Conservation (phyloP, 768 basidiomycete genomes). For the Amanita exitialis region DNA sequence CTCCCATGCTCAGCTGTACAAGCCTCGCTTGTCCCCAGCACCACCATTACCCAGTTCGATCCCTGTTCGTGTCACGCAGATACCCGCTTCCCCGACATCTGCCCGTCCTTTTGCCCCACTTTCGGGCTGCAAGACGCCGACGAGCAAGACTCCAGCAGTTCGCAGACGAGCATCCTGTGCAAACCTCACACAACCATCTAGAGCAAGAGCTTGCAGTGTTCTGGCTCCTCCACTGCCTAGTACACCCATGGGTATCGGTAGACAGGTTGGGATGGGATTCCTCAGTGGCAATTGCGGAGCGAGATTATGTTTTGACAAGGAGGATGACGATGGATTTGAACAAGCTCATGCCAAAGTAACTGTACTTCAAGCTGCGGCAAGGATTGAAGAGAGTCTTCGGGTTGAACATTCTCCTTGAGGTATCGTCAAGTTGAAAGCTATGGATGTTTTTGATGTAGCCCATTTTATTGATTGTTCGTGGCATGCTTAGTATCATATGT, state of each 20-base stretch:
- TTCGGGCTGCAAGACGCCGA: neutral
- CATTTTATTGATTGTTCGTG: neutral
- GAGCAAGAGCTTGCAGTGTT: slow-evolving; percentile 1
- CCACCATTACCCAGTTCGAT: slow-evolving; percentile 4
- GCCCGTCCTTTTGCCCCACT: neutral
- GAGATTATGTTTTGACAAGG: slow-evolving; percentile 5
- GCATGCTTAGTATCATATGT: neutral
- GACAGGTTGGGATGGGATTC: slow-evolving; percentile 1
- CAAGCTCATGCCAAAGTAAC: neutral
- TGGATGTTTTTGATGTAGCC: neutral
- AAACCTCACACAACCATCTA: slow-evolving; percentile 2
- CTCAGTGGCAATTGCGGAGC: slow-evolving; percentile 6
- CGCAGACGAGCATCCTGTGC: slow-evolving; percentile 4
- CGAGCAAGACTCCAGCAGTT: neutral
- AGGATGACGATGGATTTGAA: neutral
- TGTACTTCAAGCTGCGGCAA: slow-evolving; percentile 15
- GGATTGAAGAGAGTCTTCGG: slow-evolving; percentile 11
- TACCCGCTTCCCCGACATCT: neutral
- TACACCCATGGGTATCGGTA: neutral
- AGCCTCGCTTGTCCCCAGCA: slow-evolving; percentile 1
- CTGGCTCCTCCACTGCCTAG: neutral
- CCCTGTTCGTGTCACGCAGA: neutral
- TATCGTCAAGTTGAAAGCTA: neutral
- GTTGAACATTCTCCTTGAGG: slow-evolving; percentile 1
- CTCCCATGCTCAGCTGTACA: slow-evolving; percentile 13